These are phyloP conservation scores for Zopfia rhizophila DNA, from an alignment of 2,329 filamentous ascomycete genomes.

Conservation along the genomic window DNA sequence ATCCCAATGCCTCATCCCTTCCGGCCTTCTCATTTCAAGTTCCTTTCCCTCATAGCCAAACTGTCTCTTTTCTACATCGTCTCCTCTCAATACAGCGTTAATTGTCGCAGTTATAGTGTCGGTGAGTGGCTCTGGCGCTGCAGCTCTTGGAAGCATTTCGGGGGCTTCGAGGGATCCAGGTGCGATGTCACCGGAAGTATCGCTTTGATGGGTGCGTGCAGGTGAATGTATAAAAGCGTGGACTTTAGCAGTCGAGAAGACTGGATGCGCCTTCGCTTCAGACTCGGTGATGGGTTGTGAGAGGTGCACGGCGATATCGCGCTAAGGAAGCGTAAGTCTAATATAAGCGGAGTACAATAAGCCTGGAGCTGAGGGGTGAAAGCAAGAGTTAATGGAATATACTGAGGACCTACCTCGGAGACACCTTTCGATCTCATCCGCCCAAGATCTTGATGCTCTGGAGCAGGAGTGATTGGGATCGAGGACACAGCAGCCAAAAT, in stretches of 20 bases:
- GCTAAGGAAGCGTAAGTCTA: conserved; percentile 24
- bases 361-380: neutral
- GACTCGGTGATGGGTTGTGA: conserved; percentile 30
- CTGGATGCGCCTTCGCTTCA: conserved; percentile 20
- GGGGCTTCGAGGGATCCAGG: conserved; percentile 48
- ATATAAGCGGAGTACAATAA: conserved; percentile 26
- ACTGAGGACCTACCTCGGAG: conserved; percentile 38
- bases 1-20: conserved; percentile 45
- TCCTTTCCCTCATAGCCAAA: conserved; percentile 50
- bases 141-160: conserved; percentile 41
- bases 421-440: conserved; percentile 46
- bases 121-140: conserved; percentile 17
- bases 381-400: neutral
- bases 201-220: conserved; percentile 22
- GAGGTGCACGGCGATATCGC: conserved; percentile 46
- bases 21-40: conserved; percentile 41
- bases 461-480: conserved; percentile 48
- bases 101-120: conserved; percentile 34
- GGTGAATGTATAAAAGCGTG: conserved; percentile 31
- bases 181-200: conserved; percentile 47
- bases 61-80: conserved; percentile 28
- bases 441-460: conserved; percentile 43
- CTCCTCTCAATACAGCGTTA: conserved; percentile 33
- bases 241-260: conserved; percentile 32
- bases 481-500: conserved; percentile 36